These are phyloP conservation scores for Penicillium nucicola DNA, from an alignment of 495 filamentous ascomycete genomes.

Conservation along the genomic window DNA sequence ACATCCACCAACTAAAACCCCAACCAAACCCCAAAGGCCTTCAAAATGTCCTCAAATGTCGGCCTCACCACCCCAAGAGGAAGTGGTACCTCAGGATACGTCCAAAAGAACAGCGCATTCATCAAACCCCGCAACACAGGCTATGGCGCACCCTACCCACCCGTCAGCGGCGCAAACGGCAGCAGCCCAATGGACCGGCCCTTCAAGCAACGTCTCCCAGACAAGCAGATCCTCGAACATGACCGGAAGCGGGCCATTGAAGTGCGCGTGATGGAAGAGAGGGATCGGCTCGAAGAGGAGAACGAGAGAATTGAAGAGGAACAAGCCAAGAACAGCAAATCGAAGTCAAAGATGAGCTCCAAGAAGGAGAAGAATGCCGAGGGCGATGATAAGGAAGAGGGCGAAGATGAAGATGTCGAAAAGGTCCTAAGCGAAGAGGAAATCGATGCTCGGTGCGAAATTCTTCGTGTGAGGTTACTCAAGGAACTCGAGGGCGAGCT, in stretches of 20 bases:
- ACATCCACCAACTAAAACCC: not conserved
- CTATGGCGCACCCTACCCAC: constrained; percentile 54
- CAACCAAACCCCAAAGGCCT: constrained; percentile 1
- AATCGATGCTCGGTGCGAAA: constrained; percentile 40
- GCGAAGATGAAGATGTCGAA: constrained; percentile 59
- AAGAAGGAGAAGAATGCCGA: constrained; percentile 12
- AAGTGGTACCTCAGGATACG: constrained; percentile 93
- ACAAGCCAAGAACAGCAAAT: constrained; percentile 8
- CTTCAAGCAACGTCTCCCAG: constrained; percentile 82
- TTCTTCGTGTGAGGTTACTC: constrained; percentile 20
- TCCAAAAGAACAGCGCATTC: constrained; percentile 90
- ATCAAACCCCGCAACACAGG: constrained; percentile 67
- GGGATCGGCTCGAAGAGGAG: constrained; percentile 87
- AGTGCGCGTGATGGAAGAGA: constrained; percentile 84
- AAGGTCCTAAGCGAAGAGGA: constrained; percentile 39
- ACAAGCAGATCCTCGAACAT: constrained; percentile 90
- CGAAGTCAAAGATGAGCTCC: not conserved
- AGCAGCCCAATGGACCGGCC: constrained; percentile 45
- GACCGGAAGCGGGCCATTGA: constrained; percentile 86
- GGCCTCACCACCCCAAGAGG: constrained; percentile 94
- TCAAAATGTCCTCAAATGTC: constrained; percentile 90
- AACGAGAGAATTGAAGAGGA: constrained; percentile 47
- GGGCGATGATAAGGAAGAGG: constrained; percentile 68
- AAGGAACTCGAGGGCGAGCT: constrained; percentile 33
- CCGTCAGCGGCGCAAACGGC: constrained; percentile 22